These are phyloP conservation scores for Dothistroma septosporum DNA, from an alignment of 2,329 filamentous ascomycete genomes.

Conservation along the genomic window DNA sequence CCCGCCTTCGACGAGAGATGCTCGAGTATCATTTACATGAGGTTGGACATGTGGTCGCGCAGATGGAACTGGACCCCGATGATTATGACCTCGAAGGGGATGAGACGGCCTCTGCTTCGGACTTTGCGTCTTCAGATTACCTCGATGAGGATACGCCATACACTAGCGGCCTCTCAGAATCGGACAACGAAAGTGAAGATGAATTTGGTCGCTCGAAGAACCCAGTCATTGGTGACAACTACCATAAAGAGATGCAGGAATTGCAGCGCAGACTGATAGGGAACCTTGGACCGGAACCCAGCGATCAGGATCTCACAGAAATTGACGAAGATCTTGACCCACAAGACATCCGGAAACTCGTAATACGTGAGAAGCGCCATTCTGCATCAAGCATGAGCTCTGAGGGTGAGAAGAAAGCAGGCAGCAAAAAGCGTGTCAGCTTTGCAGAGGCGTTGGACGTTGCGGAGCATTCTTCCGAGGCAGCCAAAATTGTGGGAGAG, in stretches of 20 bases:
- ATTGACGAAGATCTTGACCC: conserved; percentile 43
- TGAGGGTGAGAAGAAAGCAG: conserved; percentile 33
- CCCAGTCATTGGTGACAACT: conserved; percentile 66
- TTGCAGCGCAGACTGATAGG: conserved; percentile 71
- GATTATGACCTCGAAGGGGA: conserved; percentile 49
- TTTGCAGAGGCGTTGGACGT: conserved; percentile 74
- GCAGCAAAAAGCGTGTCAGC: conserved; percentile 65
- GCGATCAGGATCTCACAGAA: conserved; percentile 31
- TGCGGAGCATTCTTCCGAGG: conserved; percentile 44
- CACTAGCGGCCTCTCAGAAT: conserved; percentile 52
- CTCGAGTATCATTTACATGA: conserved; percentile 83
- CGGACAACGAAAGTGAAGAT: conserved; percentile 69
- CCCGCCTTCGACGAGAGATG: conserved; percentile 79
- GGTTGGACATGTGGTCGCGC: conserved; percentile 85
- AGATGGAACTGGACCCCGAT: conserved; percentile 75
- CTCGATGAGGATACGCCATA: conserved; percentile 40
- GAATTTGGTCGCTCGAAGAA: conserved; percentile 69
- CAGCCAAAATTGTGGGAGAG: conserved; percentile 23
- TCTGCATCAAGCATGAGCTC: conserved; percentile 18
- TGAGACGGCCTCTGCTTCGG: conserved; percentile 33
- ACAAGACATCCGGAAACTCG: conserved; percentile 56
- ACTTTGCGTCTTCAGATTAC: conserved; percentile 26
- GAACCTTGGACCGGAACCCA: conserved; percentile 53
- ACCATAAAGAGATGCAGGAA: conserved; percentile 77
- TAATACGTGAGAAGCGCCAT: conserved; percentile 36